Conservation (phyloP, 257 asterid genomes). For the Solanum arcanum region DNA sequence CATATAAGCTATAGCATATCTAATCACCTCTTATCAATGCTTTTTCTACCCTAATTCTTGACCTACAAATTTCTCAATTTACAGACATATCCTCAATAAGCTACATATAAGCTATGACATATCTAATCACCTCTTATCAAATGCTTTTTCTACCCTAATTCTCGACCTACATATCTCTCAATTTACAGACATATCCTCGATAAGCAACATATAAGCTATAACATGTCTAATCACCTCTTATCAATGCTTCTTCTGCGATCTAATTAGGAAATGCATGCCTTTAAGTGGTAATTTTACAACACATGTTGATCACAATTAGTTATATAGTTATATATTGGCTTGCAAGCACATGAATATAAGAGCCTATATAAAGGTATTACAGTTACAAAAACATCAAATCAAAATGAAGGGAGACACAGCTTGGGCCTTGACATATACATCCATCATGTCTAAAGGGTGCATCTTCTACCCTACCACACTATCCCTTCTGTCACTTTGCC, state of each 20-base stretch:
- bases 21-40: too few relatives aligned
- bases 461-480: background rate
- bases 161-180: too few relatives aligned
- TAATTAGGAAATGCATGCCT: background rate
- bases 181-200: too few relatives aligned
- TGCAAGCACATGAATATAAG: background rate
- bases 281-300: background rate
- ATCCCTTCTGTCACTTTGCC: background rate
- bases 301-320: background rate
- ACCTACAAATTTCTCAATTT: too few relatives aligned
- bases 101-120: too few relatives aligned
- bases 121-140: too few relatives aligned
- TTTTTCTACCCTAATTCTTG: too few relatives aligned
- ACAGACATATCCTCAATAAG: too few relatives aligned
- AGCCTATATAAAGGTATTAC: background rate
- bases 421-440: background rate
- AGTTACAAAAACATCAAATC: background rate
- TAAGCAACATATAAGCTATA: too few relatives aligned
- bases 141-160: too few relatives aligned
- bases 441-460: constrained; percentile 1
- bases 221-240: too few relatives aligned
- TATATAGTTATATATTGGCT: background rate
- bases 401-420: background rate
- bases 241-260: background rate
- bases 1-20: too few relatives aligned